Base-by-base conservation (phyloP, 257 asterid genomes). In the Fraxinus quadrangulata region DNA sequence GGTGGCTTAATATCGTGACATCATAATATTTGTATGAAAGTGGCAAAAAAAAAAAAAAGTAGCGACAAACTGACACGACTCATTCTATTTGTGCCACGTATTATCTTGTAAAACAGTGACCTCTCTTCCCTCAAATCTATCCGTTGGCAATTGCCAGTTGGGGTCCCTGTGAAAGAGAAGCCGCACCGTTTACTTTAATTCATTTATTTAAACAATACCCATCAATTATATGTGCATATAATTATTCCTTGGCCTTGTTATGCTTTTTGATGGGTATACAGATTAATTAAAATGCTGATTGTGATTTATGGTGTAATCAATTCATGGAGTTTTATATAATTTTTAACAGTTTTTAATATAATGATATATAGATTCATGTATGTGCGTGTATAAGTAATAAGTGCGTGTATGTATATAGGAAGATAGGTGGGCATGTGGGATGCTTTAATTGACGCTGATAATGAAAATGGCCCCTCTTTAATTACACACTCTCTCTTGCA, bases 371-470 rank as follows among this genome's bases (percentile, higher is more conserved):
- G 40, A 69, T 70, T 47, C n/a, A 34, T 66, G 61, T 65, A n/a
- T 73, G 40, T 26, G 47, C 54, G 47, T 74, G 21, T 11, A 42
- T 40, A 3, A 42, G 51, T 3, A 42, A 74, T 34, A 63, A 74
- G 65, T 33, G 82, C n/a, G 66, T 33, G 59, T 73, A 49, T 47
- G 39, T 39, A 2, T 31, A 31, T 68, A 71, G 37, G 79, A 76
- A 24, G 80, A 73, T 63, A 66, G 82, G 83, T 83, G 85, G 83
- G 81, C 90, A 87, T 87, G 96, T 91, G 97, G 82, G 88, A 81
- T 89, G 91, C 96, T 84, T 89, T 88, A 49, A 87, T 75, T 86
- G 89, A 83, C 88, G 86, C 79, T 87, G 85, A 80, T 85, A 88
- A 88, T 78, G 81, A 81, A 71, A 79, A 74, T 78, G 92, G 85